These are phyloP conservation scores for Pyrus hybrid DNA, from an alignment of 331 rosid species.

Conservation along the genomic window DNA sequence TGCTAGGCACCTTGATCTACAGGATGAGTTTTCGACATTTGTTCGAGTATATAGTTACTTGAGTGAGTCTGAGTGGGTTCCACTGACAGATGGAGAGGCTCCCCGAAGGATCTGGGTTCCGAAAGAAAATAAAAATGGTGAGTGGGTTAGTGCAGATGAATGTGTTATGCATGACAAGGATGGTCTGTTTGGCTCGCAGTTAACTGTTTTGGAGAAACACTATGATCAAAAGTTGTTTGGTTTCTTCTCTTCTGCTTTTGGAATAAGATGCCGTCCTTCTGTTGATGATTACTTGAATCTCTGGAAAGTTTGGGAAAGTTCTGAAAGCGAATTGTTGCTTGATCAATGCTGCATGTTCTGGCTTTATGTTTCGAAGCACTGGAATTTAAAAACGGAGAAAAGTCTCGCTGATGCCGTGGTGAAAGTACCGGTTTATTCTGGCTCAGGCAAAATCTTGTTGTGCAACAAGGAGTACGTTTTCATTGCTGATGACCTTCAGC, in stretches of 20 bases:
- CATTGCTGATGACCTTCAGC: slow-evolving; percentile 53
- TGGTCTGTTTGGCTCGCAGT: slow-evolving; percentile 39
- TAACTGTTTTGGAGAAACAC: slow-evolving; percentile 26
- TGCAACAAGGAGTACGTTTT: slow-evolving; percentile 38
- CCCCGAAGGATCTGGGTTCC: slow-evolving; percentile 45
- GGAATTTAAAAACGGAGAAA: slow-evolving; percentile 7
- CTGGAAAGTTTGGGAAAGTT: slow-evolving; percentile 64
- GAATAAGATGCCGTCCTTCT: slow-evolving; percentile 32
- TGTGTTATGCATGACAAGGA: slow-evolving; percentile 49
- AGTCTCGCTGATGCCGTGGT: slow-evolving; percentile 25
- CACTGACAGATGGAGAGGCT: slow-evolving; percentile 9
- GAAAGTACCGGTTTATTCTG: slow-evolving; percentile 46
- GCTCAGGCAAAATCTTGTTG: slow-evolving; percentile 31
- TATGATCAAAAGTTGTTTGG: slow-evolving; percentile 23
- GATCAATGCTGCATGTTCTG: slow-evolving; percentile 58
- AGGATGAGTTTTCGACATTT: slow-evolving; percentile 21
- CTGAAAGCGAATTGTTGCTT: slow-evolving; percentile 21
- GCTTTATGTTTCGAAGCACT: slow-evolving; percentile 36
- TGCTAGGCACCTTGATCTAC: slow-evolving; percentile 25
- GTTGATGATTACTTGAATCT: slow-evolving; percentile 46
- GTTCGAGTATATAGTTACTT: slow-evolving; percentile 32
- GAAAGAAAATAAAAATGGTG: slow-evolving; percentile 16
- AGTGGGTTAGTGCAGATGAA: slow-evolving; percentile 33
- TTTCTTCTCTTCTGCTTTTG: slow-evolving; percentile 39
- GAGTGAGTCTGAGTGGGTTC: slow-evolving; percentile 26